Evolutionary conservation across 192 early-diverging fungal species (phyloP).

Genomic region (Coemansia sp.): DNA sequence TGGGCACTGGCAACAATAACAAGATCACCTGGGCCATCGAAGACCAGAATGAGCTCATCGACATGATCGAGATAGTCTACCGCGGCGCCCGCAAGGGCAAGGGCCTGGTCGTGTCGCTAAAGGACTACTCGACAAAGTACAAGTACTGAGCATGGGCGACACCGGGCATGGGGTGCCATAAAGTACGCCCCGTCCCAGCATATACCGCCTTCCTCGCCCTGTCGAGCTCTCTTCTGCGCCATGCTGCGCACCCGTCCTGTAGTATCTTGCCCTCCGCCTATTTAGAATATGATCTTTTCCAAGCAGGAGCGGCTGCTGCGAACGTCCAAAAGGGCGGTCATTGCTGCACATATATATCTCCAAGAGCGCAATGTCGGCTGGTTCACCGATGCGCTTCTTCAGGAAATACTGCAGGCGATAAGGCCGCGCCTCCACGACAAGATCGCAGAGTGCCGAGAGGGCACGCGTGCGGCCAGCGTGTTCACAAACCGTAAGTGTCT

Average conservation of each 20-base stretch:
- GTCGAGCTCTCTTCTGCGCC: no score
- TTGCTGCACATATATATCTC: conserved; percentile 28
- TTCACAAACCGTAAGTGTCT: conserved; percentile 30
- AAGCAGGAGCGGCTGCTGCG: conserved; percentile 33
- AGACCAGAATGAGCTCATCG: conserved; percentile 95
- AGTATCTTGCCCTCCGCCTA: background rate
- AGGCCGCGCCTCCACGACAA: conserved; percentile 20
- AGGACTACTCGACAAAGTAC: conserved; percentile 97
- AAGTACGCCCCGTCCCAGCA: background rate
- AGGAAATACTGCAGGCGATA: conserved; percentile 39
- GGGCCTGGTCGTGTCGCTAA: conserved; percentile 95
- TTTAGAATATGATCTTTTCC: conserved; percentile 26
- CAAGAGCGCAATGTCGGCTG: conserved; percentile 31
- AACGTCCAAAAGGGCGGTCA: conserved; percentile 8
- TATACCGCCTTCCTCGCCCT: no score
- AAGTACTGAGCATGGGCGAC: conserved; percentile 69
- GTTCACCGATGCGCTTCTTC: conserved; percentile 39
- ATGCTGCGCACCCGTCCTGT: no score
- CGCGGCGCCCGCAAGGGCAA: conserved; percentile 93
- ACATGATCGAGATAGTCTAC: conserved; percentile 84
- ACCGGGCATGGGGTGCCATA: no score
- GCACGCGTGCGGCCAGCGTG: conserved; percentile 9
- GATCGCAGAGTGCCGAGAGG: conserved; percentile 12
- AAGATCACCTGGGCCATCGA: conserved; percentile 97
- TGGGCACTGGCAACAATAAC: conserved; percentile 99